These are phyloP conservation scores for Arxiozyma bovina DNA, from an alignment of 1,139 yeast genomes.

Conservation along the genomic window DNA sequence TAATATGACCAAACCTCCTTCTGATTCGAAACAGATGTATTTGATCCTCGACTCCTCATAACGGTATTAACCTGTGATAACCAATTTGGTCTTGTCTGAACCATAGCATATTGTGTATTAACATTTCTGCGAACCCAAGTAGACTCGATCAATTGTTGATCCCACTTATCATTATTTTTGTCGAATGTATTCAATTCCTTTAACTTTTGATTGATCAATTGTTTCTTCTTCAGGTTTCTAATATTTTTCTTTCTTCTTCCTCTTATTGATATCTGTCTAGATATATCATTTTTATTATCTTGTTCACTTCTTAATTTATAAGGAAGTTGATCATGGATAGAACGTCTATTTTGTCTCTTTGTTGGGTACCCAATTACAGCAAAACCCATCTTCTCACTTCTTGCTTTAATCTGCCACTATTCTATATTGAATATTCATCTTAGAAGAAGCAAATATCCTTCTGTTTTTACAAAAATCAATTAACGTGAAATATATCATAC, in stretches of 20 bases:
- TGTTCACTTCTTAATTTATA: neutral
- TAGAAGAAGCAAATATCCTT: no score
- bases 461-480: no score
- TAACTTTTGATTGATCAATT: no score
- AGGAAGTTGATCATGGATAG: neutral
- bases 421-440: no score
- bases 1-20: no score
- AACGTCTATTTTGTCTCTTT: neutral
- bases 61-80: neutral
- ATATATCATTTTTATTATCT: neutral
- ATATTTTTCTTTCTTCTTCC: neutral
- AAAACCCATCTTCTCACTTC: constrained; percentile 15
- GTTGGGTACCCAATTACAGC: constrained; percentile 13
- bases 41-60: neutral
- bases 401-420: neutral
- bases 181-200: neutral
- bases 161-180: neutral
- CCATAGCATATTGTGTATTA: neutral
- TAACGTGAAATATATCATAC: no score
- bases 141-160: neutral
- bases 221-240: neutral
- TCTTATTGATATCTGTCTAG: neutral
- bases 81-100: neutral
- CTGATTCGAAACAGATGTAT: neutral
- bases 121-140: neutral